These are phyloP conservation scores for Telfairia occidentalis DNA, from an alignment of 331 rosid genomes.

Conservation along the genomic window DNA sequence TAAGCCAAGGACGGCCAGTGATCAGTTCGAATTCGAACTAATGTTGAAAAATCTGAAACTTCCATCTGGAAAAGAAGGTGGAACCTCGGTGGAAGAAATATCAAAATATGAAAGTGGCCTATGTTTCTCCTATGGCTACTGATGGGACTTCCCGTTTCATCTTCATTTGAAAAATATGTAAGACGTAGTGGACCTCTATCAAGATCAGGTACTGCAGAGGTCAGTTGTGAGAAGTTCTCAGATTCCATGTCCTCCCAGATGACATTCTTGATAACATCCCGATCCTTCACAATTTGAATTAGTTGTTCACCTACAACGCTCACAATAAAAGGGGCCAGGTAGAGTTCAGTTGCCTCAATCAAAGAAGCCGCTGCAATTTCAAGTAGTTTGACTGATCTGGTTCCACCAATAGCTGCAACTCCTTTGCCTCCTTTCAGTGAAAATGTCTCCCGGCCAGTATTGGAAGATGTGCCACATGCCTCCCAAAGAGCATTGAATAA, in stretches of 20 bases:
- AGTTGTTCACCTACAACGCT: constrained; percentile 81
- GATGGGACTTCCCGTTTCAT: constrained; percentile 30
- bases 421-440: constrained; percentile 81
- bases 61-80: constrained; percentile 97
- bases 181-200: constrained; percentile 61
- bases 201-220: constrained; percentile 18
- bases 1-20: constrained; percentile 99
- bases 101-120: constrained; percentile 62
- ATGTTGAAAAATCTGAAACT: constrained; percentile 72
- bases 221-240: constrained; percentile 33
- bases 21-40: constrained; percentile 87
- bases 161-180: constrained; percentile 45
- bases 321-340: constrained; percentile 62
- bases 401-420: constrained; percentile 73
- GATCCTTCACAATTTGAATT: constrained; percentile 43
- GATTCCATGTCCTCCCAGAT: constrained; percentile 41
- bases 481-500: constrained; percentile 85
- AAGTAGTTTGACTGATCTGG: constrained; percentile 83
- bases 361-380: constrained; percentile 50
- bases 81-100: constrained; percentile 92
- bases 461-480: constrained; percentile 73
- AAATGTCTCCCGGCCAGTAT: constrained; percentile 75
- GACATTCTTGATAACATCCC: constrained; percentile 55
- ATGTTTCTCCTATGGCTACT: constrained; percentile 39
- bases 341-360: constrained; percentile 60